Evolutionary conservation across 495 filamentous ascomycete genomes (phyloP).

Genomic region (Amorphotheca resinae): DNA sequence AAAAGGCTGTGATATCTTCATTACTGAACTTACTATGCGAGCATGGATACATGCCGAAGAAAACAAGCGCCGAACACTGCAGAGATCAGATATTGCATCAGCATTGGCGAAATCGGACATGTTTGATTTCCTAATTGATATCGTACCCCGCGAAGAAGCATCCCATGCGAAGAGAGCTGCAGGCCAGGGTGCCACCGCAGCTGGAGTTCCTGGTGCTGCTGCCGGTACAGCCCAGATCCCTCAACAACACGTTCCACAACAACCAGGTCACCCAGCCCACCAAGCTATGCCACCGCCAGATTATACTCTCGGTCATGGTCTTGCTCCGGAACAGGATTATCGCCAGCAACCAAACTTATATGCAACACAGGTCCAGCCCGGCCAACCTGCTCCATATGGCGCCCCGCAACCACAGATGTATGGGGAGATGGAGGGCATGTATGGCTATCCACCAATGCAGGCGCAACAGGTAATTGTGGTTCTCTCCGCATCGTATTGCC

Average conservation of each 20-base stretch:
- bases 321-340: conserved; percentile 65
- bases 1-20: conserved; percentile 99
- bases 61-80: conserved; percentile 91
- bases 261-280: conserved; percentile 36
- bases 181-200: conserved; percentile 41
- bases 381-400: conserved; percentile 55
- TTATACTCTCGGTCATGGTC: conserved; percentile 50
- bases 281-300: conserved; percentile 50
- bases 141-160: conserved; percentile 92
- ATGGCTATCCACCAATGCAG: conserved; percentile 68
- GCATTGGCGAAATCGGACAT: conserved; percentile 95
- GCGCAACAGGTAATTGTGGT: conserved; percentile 61
- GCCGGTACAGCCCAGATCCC: conserved; percentile 45
- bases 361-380: conserved; percentile 57
- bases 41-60: conserved; percentile 99
- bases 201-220: conserved; percentile 36
- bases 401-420: conserved; percentile 73
- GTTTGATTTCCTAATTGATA: conserved; percentile 99
- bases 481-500: conserved; percentile 5
- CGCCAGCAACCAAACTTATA: conserved; percentile 69
- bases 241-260: conserved; percentile 45
- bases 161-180: conserved; percentile 61
- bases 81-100: conserved; percentile 90
- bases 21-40: conserved; percentile 97
- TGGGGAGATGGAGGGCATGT: conserved; percentile 68